These are phyloP conservation scores for Bruguiera hainesii DNA, from an alignment of 441 rosid genomes.

Conservation along the genomic window DNA sequence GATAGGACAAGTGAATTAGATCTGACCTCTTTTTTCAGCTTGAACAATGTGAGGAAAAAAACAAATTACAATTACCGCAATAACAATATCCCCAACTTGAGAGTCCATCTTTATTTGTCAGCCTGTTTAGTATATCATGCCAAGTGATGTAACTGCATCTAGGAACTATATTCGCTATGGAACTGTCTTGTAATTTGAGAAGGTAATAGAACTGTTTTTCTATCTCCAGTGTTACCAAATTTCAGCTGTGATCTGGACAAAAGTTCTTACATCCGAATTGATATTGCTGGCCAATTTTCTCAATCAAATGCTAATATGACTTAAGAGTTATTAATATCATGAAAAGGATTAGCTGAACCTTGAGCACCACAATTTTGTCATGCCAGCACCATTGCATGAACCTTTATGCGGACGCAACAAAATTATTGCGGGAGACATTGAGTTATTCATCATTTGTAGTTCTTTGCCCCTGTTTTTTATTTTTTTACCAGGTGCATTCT, in stretches of 20 bases:
- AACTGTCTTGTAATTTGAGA: background rate
- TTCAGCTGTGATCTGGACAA: background rate
- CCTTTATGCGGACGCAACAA: background rate
- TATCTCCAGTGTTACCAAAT: background rate
- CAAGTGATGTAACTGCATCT: too few species aligned
- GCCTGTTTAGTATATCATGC: too few species aligned
- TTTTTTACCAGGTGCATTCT: background rate
- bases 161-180: too few species aligned
- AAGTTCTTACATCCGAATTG: background rate
- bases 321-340: background rate
- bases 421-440: background rate
- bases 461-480: background rate
- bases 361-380: background rate
- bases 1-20: too few species aligned
- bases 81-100: too few species aligned
- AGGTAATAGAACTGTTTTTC: background rate
- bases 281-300: background rate
- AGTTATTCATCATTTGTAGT: background rate
- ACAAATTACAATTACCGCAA: too few species aligned
- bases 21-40: too few species aligned
- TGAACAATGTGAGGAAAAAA: too few species aligned
- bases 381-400: background rate
- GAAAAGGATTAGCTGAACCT: background rate
- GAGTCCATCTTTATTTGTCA: too few species aligned
- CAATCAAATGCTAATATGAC: background rate